Base-by-base conservation (phyloP, 78 protist genomes). In the Speleostelium caveatum region DNA sequence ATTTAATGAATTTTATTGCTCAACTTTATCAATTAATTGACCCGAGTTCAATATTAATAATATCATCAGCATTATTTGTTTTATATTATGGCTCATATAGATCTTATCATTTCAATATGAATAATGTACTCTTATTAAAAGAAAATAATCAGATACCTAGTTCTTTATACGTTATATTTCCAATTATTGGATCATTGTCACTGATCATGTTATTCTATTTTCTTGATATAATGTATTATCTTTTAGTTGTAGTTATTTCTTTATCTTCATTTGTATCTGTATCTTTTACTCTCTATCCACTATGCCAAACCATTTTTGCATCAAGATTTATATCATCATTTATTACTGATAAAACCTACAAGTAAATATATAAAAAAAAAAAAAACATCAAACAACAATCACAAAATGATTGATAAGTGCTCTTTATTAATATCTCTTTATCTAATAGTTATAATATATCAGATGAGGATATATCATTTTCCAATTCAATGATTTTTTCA, bases 31-130 rank as follows among this genome's bases (percentile, higher is more conserved):
- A n/a, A n/a, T n/a, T 45, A 72, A 51, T 72, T 72, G 78, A 72
- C 21, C 78, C 78, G 33, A 26, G 65, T 36, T 51, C 78, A 51
- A 26, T 72, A 32, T 16, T 19, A 3, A 72, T 72, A 21, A 26
- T 72, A 51, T 32, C 22, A 0, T 32, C 26, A 32, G 59, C 78
- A 51, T 1, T 72, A 22, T 45, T 45, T 21, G 45, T 35, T 4
- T 51, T 72, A 5, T 72, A 36, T 21, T 72, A 72, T 72, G 78
- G 78, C 21, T 30, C 58, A n/a, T 72, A 30, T 45, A 72, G 78
- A 35, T 72, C 78, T 21, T 72, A 51, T 72, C 45, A 22, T 22
- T 72, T 72, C 22, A 45, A 72, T 72, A 30, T 51, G 10, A 63
- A 72, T 33, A 45, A 72, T 33, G 30, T 41, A 24, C 63, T 22